Base-by-base conservation (phyloP, 2,329 filamentous ascomycete genomes). In the Rutstroemia sp. region DNA sequence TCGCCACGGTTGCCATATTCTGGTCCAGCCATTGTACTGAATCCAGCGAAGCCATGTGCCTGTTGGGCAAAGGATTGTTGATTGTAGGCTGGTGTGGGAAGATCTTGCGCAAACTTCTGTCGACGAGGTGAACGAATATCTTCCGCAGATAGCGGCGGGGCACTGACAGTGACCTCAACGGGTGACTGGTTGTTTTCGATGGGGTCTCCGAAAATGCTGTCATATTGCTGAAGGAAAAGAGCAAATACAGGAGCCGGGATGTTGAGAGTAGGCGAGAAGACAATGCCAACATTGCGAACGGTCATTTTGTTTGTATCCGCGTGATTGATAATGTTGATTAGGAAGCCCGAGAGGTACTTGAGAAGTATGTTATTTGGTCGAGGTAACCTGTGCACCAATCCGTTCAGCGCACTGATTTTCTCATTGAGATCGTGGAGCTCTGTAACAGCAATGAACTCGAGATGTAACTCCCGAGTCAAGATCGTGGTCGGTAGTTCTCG, bases 241-340 rank as follows among this genome's bases (percentile, higher is more conserved):
- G 92, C 91, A 70, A 99, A 96, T 10, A 99, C 87, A 0, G 92
- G 92, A 0, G 91, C 91, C 0, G 94, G 92, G 45, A 99, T 96
- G 70, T 97, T 97, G 54, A 99, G 79, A 0, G 94, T 97, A 0
- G 94, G 94, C 16, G 94, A 95, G 71, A 99, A 99, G 56, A 99
- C 92, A 65, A 99, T 97, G 61, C 94, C 92, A 54, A 99, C 89
- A 68, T 99, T 99, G 63, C 92, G 86, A 53, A 96, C 89, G 10
- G 89, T 96, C 94, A 99, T 99, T 78, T 96, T 97, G 76, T 99
- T 99, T 60, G 87, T 77, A 64, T 89, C 86, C 6, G 90, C 79
- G 65, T 96, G 91, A 71, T 94, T 91, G 68, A 96, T 90, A 65
- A 99, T 92, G 67, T 88, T 87, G 68, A 96, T 89, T 65, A 99